Evolutionary conservation across 2,329 filamentous ascomycete genomes (phyloP), one percentile per base, ranked within the genome.

Genomic region (Colletotrichum camelliae): DNA sequence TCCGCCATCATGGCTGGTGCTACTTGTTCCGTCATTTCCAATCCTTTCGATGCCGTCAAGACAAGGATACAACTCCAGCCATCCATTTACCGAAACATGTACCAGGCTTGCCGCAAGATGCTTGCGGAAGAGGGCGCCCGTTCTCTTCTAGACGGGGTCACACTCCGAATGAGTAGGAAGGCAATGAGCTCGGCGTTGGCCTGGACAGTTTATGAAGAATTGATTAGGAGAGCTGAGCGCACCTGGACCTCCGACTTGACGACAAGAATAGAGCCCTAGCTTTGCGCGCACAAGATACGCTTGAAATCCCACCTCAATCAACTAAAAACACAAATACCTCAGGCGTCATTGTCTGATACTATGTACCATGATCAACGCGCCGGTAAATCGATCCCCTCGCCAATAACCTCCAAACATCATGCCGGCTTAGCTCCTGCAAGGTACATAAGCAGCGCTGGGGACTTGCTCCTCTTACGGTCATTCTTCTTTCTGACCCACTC

Each of bases 31-130:
- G 93, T 94, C 5, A 89, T 98, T 48, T 98, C 97, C 10, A 99
- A 99, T 83, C 97, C 97, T 0, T 98, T 98, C 81, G 97, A 99
- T 85, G 96, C 96, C 1, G 93, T 98, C 84, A 99, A 99, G 87
- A 99, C 97, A 27, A 89, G 97, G 66, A 92, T 99, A 79, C 97
- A 99, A 86, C 89, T 99, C 39, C 95, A 97, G 87, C 97, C 97
- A 5, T 88, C 88, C 8, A 90, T 91, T 73, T 99, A 98, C 82
- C 89, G 90, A 39, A 98, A 98, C 81, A 95, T 96, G 90, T 84
- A 94, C 78, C 92, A 94, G 77, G 95, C 96, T 1, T 92, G 90
- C 55, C 90, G 88, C 80, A 89, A 92, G 82, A 98, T 99, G 94
- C 83, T 98, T 5, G 85, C 86, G 2, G 94, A 98, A 80, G 96